phyloP scores from a whole-genome alignment of 1,139 yeast species.

The Lodderomyces elongisporus region DNA sequence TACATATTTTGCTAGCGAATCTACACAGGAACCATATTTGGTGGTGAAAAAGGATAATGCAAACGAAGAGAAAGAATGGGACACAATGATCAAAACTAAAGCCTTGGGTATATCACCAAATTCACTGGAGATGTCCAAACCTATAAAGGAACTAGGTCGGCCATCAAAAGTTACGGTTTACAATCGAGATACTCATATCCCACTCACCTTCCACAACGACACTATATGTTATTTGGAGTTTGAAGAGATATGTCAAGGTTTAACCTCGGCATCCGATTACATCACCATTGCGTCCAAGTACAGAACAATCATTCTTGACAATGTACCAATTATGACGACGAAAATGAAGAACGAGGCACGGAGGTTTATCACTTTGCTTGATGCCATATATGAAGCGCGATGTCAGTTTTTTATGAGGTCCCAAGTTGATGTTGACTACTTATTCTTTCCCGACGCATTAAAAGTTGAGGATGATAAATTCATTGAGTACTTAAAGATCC shows the following conservation, averaged over 20 bases:
- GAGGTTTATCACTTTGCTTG: conserved; percentile 59
- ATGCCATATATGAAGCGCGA: conserved; percentile 64
- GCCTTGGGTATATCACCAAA: conserved; percentile 16
- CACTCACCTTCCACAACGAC: conserved; percentile 31
- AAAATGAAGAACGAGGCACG: conserved; percentile 66
- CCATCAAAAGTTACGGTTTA: conserved; percentile 45
- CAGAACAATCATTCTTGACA: conserved; percentile 52
- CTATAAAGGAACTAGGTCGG: conserved; percentile 18
- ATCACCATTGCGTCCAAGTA: conserved; percentile 60
- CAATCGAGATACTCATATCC: conserved; percentile 48
- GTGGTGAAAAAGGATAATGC: conserved; percentile 25
- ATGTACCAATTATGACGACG: conserved; percentile 57
- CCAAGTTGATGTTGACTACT: conserved; percentile 43
- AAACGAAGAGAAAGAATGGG: conserved; percentile 34
- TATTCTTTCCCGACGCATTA: conserved; percentile 55
- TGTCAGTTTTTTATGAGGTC: conserved; percentile 53
- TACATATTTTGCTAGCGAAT: conserved; percentile 28
- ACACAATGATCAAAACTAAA: conserved; percentile 18
- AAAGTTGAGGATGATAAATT: conserved; percentile 16
- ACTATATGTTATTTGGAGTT: conserved; percentile 50
- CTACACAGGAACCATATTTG: conserved; percentile 20
- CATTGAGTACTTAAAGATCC: conserved; percentile 8
- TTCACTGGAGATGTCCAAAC: conserved; percentile 12
- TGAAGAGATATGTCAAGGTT: conserved; percentile 51
- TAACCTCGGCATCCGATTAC: conserved; percentile 64